phyloP scores from a whole-genome alignment of 305 asterid genomes.

The Andrographis paniculata region DNA sequence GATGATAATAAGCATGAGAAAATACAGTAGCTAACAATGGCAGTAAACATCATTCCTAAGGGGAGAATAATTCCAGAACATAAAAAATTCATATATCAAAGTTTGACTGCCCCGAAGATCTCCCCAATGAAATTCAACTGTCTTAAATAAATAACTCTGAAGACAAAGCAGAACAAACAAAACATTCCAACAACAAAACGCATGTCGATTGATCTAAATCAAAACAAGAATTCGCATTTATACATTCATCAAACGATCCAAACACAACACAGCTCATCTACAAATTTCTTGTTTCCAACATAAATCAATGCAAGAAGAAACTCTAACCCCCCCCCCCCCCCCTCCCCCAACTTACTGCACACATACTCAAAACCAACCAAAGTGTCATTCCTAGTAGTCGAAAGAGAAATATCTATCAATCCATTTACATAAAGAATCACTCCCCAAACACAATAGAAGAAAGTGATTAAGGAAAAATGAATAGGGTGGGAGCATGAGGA shows the following conservation, averaged over 20 bases:
- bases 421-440: too few relatives aligned
- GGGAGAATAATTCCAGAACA: too few relatives aligned
- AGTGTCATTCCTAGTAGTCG: too few relatives aligned
- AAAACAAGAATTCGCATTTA: constrained; percentile 14
- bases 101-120: neutral
- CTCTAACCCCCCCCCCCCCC: too few relatives aligned
- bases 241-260: neutral
- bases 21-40: neutral
- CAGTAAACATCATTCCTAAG: neutral
- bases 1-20: neutral
- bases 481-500: too few relatives aligned
- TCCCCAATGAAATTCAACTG: constrained; percentile 6
- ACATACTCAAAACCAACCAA: too few relatives aligned
- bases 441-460: too few relatives aligned
- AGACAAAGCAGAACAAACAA: constrained; percentile 3
- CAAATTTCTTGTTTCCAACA: too few relatives aligned
- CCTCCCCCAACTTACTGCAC: too few relatives aligned
- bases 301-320: too few relatives aligned
- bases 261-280: too few relatives aligned
- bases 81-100: constrained; percentile 1
- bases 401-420: too few relatives aligned
- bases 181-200: neutral
- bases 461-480: constrained; percentile 8
- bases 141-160: constrained; percentile 2
- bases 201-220: neutral